These are phyloP conservation scores for Linum trigynum DNA, from an alignment of 345 rosid genomes.

Conservation along the genomic window DNA sequence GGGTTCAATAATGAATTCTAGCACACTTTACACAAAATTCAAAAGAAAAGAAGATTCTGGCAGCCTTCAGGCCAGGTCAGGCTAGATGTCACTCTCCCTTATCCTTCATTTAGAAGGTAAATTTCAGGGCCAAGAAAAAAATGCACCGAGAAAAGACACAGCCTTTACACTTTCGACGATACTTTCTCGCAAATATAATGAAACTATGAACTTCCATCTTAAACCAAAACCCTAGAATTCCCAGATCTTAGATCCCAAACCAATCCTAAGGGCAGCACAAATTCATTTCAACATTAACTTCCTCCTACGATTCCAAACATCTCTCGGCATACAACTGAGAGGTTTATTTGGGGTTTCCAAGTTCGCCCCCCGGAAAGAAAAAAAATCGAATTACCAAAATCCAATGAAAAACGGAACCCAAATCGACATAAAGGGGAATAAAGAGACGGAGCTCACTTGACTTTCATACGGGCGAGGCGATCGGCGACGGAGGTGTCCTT, in stretches of 20 bases:
- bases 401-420: background rate
- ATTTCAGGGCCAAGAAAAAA: too few species aligned
- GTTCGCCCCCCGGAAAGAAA: background rate
- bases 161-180: too few species aligned
- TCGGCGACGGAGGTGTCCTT: conserved; percentile 94
- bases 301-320: background rate
- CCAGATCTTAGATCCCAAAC: conserved; percentile 7
- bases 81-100: too few species aligned
- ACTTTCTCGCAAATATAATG: too few species aligned
- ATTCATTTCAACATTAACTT: background rate
- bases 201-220: background rate
- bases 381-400: background rate
- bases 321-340: background rate
- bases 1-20: background rate
- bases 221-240: conserved; percentile 16
- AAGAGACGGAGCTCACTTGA: conserved; percentile 43
- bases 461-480: conserved; percentile 98
- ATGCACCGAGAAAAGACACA: too few species aligned
- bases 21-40: background rate
- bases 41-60: background rate
- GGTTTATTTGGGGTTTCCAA: conserved; percentile 42
- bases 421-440: background rate
- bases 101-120: too few species aligned
- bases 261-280: background rate
- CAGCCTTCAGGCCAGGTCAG: too few species aligned